Base-by-base conservation (phyloP, 352 stramenopile species). In the Globisporangium parvum region DNA sequence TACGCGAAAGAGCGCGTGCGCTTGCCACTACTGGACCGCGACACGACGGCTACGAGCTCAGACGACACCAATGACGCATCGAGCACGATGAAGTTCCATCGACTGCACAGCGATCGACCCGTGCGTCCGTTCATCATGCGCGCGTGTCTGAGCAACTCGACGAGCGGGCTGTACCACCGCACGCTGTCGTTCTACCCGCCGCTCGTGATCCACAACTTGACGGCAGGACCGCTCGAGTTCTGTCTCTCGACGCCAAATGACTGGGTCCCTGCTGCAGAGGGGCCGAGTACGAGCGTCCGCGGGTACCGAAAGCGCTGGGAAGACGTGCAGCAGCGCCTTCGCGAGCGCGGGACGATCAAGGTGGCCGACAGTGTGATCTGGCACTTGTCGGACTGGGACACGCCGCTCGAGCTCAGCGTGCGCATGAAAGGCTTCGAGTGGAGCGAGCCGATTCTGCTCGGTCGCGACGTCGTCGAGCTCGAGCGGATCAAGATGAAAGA, bases 371-470 rank as follows among this genome's bases (percentile, higher is more conserved):
- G 77, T 1, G 69, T 92, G 10, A 71, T 90, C 42, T 95, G 84
- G 81, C 85, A 95, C 70, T 65, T 93, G 23, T 93, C 75, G 26
- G 80, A 87, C 54, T 80, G 77, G 54, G 74, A 91, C 46, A 88
- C 83, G 2, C 83, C 81, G 26, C 66, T 95, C 6, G 80, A 91
- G 46, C 60, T 95, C 17, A 77, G 78, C 35, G 67, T 95, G 47
- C 76, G 85, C 33, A 88, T 92, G 59, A 88, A 91, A 62, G 83
- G 85, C 1, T 95, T 93, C 45, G 80, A 91, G 21, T 95, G 85
- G 85, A 95, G 85, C 51, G 81, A 93, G 18, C 70, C 77, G 2
- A 61, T 91, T 14, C 51, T 81, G 4, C 62, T 92, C 10, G 61
- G 71, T 6, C 69, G 72, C 48, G 66, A 87, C 18, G 65, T 85